Base-by-base conservation (phyloP, 495 filamentous ascomycete genomes). In the Aspergillus cristatus region DNA sequence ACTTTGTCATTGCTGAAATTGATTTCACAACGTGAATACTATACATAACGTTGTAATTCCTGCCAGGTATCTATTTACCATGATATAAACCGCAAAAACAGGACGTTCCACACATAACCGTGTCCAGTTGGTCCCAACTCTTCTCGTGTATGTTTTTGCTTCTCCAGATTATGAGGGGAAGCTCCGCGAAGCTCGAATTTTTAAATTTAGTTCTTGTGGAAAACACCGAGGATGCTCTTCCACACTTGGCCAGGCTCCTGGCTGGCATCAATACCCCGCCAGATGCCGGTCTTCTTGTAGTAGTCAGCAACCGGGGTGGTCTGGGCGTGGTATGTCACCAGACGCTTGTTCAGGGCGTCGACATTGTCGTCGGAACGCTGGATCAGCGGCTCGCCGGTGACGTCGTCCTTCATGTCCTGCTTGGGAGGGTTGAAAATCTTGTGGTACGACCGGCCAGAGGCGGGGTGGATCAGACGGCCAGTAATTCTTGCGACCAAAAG, bases 381-480 rank as follows among this genome's bases (percentile, higher is more conserved):
- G 57, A 97, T 86, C 47, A 99, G 66, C 20, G 90, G 91, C 71
- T 99, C 91, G 55, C 91, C 93, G 12, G 93, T 96, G 40, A 97
- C 57, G 55, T 99, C 91, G 67, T 99, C 91, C 60, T 76, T 94
- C 93, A 97, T 97, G 41, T 73, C 39, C 42, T 75, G 64, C 75
- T 94, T 93, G 46, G 91, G 91, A n/a, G 91, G 93, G 77, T 95
- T 96, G 80, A 99, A 99, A 55, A 85, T 81, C 63, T 81, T 85
- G 76, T 99, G 91, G 72, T 99, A 99, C 38, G 84, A 86, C 50
- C 91, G 87, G 40, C 91, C 91, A 45, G 86, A 93, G 18, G 89
- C 87, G 22, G 89, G 90, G 74, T 99, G 93, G 50, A 99, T 68
- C 39, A 99, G 70, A 47, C 93, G 91, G 47, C 93, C 93, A 22